Evolutionary conservation across 2,329 filamentous ascomycete genomes (phyloP).

Genomic region (Penicillium janthinellum): DNA sequence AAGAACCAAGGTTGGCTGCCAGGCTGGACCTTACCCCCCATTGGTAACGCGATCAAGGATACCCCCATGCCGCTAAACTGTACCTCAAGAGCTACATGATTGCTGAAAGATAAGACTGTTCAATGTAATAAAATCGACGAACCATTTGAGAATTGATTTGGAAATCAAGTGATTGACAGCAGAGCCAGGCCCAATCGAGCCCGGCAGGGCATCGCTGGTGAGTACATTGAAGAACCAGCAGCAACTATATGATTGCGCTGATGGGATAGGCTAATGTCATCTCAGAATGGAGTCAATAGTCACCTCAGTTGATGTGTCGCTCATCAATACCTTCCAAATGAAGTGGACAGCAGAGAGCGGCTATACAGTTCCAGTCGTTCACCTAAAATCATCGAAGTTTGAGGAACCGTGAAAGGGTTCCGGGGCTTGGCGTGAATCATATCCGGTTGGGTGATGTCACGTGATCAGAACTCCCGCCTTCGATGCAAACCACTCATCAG

Average conservation of each 20-base stretch:
- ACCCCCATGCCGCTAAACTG: too few species aligned
- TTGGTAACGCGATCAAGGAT: too few species aligned
- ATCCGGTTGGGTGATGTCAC: conserved; percentile 29
- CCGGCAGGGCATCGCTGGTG: not conserved
- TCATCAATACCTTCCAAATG: too few species aligned
- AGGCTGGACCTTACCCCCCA: too few species aligned
- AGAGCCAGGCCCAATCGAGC: not conserved
- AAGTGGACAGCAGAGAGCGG: too few species aligned
- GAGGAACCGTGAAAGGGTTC: not conserved
- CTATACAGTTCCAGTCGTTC: not conserved
- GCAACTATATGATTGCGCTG: not conserved
- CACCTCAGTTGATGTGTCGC: too few species aligned
- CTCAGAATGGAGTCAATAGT: too few species aligned
- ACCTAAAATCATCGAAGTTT: not conserved
- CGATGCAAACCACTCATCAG: conserved; percentile 42
- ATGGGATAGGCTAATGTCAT: not conserved
- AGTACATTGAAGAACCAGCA: not conserved
- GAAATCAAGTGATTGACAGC: not conserved
- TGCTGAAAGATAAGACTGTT: too few species aligned
- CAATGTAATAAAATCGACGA: too few species aligned
- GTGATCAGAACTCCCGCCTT: conserved; percentile 43
- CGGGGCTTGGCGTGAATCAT: conserved; percentile 35
- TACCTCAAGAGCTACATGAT: too few species aligned
- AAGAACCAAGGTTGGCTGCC: too few species aligned
- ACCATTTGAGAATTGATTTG: not conserved